Percentiles rank a stretch among this genome's conserved stretches.
These are phyloP conservation scores for Racocetra persica DNA, from an alignment of 371 early-diverging fungal species.

Conservation along the genomic window DNA sequence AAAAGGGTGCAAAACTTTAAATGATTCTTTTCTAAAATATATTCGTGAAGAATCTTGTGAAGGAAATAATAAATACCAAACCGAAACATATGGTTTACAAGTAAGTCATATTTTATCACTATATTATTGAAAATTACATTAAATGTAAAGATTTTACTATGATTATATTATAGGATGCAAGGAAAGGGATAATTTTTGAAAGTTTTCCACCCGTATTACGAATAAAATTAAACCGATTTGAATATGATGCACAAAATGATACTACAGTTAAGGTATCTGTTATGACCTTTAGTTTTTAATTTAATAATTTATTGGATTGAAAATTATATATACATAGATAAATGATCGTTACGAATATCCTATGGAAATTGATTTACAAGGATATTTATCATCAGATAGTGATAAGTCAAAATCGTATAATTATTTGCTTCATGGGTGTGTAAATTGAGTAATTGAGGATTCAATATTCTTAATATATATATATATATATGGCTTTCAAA, in stretches of 20 bases:
- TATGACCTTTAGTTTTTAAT: not conserved
- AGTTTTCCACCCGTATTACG: slow-evolving; percentile 97
- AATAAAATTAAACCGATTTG: slow-evolving; percentile 98
- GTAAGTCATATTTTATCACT: slow-evolving; percentile 18
- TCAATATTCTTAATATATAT: not conserved
- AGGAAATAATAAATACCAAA: slow-evolving; percentile 98
- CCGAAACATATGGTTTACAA: slow-evolving; percentile 96
- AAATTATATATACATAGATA: slow-evolving; percentile 59
- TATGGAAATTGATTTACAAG: slow-evolving; percentile 82
- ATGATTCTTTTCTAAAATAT: slow-evolving; percentile 93
- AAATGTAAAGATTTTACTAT: not conserved
- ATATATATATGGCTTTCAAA: not conserved
- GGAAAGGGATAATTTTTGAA: slow-evolving; percentile 95
- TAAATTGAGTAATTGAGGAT: not conserved
- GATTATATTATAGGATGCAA: slow-evolving; percentile 72
- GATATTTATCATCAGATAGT: slow-evolving; percentile 76
- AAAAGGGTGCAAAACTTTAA: slow-evolving; percentile 87
- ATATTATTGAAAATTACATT: too few relatives aligned
- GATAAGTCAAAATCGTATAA: slow-evolving; percentile 70
- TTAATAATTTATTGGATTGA: slow-evolving; percentile 7
- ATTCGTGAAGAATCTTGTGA: slow-evolving; percentile 90
- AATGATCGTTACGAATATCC: slow-evolving; percentile 99
- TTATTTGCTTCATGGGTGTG: slow-evolving; percentile 87
- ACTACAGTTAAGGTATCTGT: slow-evolving; percentile 86
- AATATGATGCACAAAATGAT: slow-evolving; percentile 95